A percentile compares a stretch with the other conserved stretches of the same genome.
These are phyloP conservation scores for Microbotryum intermedium DNA, from an alignment of 1,284 basidiomycete genomes.

Conservation along the genomic window DNA sequence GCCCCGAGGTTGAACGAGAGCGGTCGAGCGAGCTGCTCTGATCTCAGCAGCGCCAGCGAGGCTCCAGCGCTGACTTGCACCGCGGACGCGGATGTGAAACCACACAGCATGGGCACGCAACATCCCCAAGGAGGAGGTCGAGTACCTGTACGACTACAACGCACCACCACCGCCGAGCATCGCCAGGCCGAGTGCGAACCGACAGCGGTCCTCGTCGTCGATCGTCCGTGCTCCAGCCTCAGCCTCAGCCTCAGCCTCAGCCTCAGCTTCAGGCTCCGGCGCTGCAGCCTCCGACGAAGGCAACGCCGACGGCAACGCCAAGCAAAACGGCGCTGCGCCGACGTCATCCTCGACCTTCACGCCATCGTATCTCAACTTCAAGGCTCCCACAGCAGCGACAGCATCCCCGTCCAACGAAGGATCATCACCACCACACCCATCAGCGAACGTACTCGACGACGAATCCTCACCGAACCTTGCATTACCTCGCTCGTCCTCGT, in stretches of 20 bases:
- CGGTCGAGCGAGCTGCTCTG: too few species aligned
- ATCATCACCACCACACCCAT: too few species aligned
- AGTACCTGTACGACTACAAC: neutral
- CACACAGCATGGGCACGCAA: constrained; percentile 23
- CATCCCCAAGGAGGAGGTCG: constrained; percentile 14
- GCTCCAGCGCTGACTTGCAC: neutral
- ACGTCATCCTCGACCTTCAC: neutral
- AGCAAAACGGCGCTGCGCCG: neutral
- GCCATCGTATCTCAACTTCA: neutral
- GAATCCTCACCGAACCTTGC: too few species aligned
- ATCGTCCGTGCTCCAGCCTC: constrained; percentile 1
- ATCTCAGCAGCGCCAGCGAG: neutral
- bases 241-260: neutral
- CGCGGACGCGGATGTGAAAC: neutral
- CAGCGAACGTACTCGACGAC: too few species aligned
- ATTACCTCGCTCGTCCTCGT: constrained; percentile 3
- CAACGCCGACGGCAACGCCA: neutral
- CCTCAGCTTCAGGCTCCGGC: neutral
- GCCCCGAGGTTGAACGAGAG: too few species aligned
- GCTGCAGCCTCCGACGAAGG: neutral
- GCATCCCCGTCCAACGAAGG: neutral
- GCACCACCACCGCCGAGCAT: neutral
- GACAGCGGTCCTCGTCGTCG: neutral
- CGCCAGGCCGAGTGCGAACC: neutral
- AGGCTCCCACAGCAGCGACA: constrained; percentile 3